These are phyloP conservation scores for Usnea hakonensis DNA, from an alignment of 495 filamentous ascomycete genomes.

Conservation along the genomic window DNA sequence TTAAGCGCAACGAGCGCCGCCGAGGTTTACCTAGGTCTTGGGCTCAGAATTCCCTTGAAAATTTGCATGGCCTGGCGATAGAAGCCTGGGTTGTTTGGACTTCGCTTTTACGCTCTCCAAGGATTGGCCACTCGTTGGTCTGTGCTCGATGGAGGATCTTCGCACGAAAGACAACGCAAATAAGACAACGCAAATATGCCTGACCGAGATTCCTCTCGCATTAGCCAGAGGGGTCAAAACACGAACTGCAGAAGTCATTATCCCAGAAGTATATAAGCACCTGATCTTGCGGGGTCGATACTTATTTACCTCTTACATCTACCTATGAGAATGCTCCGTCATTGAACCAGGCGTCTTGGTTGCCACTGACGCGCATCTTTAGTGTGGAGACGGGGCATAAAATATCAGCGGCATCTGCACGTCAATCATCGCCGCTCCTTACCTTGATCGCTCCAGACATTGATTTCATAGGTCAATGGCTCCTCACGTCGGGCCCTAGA, in stretches of 20 bases:
- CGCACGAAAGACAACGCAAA: conserved; percentile 14
- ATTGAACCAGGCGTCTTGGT: conserved; percentile 21
- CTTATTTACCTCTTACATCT: conserved; percentile 16
- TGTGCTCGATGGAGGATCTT: conserved; percentile 12
- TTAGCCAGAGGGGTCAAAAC: conserved; percentile 21
- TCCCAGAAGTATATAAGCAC: conserved; percentile 13
- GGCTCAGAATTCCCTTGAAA: background rate
- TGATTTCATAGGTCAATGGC: conserved; percentile 44
- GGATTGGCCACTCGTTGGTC: background rate
- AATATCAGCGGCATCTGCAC: conserved; percentile 27
- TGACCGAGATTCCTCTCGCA: conserved; percentile 17
- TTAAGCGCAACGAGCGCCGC: conserved; percentile 20
- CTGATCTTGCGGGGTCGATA: conserved; percentile 19
- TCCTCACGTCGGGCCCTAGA: conserved; percentile 46
- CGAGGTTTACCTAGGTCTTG: conserved; percentile 10
- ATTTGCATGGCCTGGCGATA: background rate
- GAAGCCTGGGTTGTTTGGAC: conserved; percentile 6
- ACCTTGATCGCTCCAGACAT: conserved; percentile 34
- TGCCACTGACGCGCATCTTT: conserved; percentile 27
- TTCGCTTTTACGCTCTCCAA: background rate
- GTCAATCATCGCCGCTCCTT: conserved; percentile 22
- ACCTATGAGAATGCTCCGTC: conserved; percentile 17
- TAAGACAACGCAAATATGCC: conserved; percentile 12
- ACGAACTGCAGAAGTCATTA: conserved; percentile 1
- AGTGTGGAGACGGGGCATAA: conserved; percentile 21